Evolutionary conservation across 306 rosid genomes (phyloP).

Genomic region (Chamaecrista fasciculata): DNA sequence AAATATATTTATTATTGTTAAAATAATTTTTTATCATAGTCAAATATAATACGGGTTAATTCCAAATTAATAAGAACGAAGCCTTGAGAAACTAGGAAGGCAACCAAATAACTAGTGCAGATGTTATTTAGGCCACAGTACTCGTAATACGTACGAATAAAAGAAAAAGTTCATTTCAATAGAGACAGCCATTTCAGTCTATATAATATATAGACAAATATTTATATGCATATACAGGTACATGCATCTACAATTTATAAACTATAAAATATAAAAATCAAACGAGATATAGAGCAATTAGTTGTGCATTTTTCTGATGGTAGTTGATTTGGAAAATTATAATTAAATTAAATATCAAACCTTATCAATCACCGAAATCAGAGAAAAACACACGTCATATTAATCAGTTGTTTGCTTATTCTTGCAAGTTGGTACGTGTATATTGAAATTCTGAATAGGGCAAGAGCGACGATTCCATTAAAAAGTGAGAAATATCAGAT

Average conservation of each 20-base stretch:
- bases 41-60: too few species aligned
- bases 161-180: neutral
- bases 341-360: slow-evolving; percentile 6
- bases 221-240: neutral
- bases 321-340: neutral
- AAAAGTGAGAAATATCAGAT: neutral
- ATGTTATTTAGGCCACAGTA: too few species aligned
- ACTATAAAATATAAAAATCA: neutral
- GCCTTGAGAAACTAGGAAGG: too few species aligned
- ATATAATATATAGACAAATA: too few species aligned
- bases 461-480: slow-evolving; percentile 1
- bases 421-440: slow-evolving; percentile 24
- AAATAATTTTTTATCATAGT: too few species aligned
- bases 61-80: too few species aligned
- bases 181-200: neutral
- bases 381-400: neutral
- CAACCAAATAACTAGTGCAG: too few species aligned
- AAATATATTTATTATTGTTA: too few species aligned
- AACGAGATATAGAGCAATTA: neutral
- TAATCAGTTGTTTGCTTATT: neutral
- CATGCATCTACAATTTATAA: too few species aligned
- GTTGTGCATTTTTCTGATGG: neutral
- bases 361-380: neutral
- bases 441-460: neutral
- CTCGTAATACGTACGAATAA: neutral